These are phyloP conservation scores for Trichoderma polysporum DNA, from an alignment of 2,329 filamentous ascomycete species.

Conservation along the genomic window DNA sequence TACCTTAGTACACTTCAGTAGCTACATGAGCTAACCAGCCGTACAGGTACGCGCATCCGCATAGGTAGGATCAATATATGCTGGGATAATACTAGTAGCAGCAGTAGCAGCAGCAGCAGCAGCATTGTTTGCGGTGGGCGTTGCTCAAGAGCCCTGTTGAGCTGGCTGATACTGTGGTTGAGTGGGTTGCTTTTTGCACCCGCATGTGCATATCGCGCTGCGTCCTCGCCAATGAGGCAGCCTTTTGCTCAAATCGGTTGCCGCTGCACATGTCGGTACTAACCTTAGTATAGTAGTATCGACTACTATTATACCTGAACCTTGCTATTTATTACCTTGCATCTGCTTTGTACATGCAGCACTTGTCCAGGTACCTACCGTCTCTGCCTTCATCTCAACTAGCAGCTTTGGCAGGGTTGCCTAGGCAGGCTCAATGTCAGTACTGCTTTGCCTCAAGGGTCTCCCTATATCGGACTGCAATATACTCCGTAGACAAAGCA, in stretches of 20 bases:
- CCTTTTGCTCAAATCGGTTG: not conserved
- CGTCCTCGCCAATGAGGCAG: not conserved
- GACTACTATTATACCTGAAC: not conserved
- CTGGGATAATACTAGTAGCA: not conserved
- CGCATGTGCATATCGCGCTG: constrained; percentile 3
- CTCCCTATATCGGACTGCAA: not conserved
- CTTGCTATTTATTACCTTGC: not conserved
- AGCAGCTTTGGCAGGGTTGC: not conserved
- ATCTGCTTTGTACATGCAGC: not conserved
- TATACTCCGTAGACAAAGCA: not conserved
- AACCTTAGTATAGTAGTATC: not conserved
- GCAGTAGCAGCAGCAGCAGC: not conserved
- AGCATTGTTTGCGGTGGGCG: no score
- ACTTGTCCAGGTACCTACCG: no score
- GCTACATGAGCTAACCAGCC: not conserved
- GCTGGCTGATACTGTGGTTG: not conserved
- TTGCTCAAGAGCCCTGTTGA: no score
- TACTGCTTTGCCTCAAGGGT: not conserved
- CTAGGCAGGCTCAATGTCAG: no score
- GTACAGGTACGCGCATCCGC: not conserved
- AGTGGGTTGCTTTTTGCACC: not conserved
- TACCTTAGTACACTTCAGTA: not conserved
- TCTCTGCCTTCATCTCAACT: not conserved
- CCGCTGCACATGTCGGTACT: not conserved
- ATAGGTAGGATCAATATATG: not conserved